Base-by-base conservation (phyloP, 2,329 filamentous ascomycete species). In the Aaosphaeria arxii region DNA sequence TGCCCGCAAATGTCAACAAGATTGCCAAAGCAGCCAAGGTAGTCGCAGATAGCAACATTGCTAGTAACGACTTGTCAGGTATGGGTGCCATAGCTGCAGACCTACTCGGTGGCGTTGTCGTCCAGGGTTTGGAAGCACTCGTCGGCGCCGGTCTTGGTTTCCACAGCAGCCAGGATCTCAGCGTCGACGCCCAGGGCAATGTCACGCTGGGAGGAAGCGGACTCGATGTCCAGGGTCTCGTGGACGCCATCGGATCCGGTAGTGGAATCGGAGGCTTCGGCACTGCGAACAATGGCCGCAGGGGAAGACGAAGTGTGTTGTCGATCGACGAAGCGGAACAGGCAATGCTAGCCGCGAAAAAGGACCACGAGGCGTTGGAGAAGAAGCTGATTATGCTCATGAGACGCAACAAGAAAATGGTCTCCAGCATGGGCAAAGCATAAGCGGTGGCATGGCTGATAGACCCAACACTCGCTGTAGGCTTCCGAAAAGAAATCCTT, bases 361-460 rank as follows among this genome's bases (percentile, higher is more conserved):
- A 67, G 51, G 67, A 70, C 30, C 59, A 68, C 30, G 67, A 70
- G 49, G 60, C 60, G 24, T 41, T 69, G 45, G 68, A 70, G 48
- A 69, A 69, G 56, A 70, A 66, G 49, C 44, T 71, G 29, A 58
- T 57, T 4, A 59, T 48, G 11, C 43, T 69, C n/a, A 62, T 69
- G 50, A 71, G 69, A 57, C 61, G 67, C 56, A 71, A 71, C 43
- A 63, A 58, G 51, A 68, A 65, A 53, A n/a, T 66, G 45, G 53
- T 59, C 24, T 30, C 33, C 13, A 30, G 39, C 3, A 13, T 31
- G 11, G 53, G 53, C 4, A 58, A 48, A 38, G 38, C 17, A 11
- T 46, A 31, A 42, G 44, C 24, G 33, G 43, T 24, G 17, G 3
- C 17, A 13, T 42, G 17, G 17, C 17, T 24, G 2, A 24, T 24